Percentiles rank a stretch among this genome's conserved stretches.
These are phyloP conservation scores for Periconia digitata DNA, from an alignment of 2,329 filamentous ascomycete genomes.

Conservation along the genomic window DNA sequence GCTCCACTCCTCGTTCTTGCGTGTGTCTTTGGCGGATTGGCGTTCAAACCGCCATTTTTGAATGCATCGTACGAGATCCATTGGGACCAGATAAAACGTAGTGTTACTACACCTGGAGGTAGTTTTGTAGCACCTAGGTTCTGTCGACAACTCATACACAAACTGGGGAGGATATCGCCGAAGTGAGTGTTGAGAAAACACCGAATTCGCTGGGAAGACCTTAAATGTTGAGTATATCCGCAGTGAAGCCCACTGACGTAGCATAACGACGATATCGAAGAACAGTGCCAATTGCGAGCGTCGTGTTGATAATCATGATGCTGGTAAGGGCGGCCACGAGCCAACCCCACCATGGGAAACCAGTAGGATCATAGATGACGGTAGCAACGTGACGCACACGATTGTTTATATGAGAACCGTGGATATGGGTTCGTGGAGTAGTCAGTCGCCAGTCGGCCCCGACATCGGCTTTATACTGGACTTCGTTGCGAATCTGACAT, in stretches of 20 bases:
- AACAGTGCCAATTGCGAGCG: too few species aligned
- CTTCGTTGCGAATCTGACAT: conserved; percentile 2
- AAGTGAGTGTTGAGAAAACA: background rate
- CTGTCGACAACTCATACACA: background rate
- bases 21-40: conserved; percentile 9
- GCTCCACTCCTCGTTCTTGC: conserved; percentile 10
- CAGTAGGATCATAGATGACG: background rate
- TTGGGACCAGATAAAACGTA: conserved; percentile 9
- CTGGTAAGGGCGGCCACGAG: too few species aligned
- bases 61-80: conserved; percentile 9
- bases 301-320: too few species aligned
- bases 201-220: background rate
- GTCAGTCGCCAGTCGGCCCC: background rate
- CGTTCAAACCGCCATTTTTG: conserved; percentile 10
- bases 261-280: background rate
- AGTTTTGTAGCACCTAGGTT: too few species aligned
- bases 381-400: background rate
- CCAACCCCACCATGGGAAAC: background rate
- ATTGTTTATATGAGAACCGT: background rate
- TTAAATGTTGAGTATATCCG: background rate
- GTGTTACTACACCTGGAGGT: too few species aligned
- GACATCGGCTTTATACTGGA: conserved; percentile 4
- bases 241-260: background rate
- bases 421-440: conserved; percentile 1
- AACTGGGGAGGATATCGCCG: background rate